phyloP scores from a whole-genome alignment of 2,329 filamentous ascomycete genomes.

The Monilinia fructigena region DNA sequence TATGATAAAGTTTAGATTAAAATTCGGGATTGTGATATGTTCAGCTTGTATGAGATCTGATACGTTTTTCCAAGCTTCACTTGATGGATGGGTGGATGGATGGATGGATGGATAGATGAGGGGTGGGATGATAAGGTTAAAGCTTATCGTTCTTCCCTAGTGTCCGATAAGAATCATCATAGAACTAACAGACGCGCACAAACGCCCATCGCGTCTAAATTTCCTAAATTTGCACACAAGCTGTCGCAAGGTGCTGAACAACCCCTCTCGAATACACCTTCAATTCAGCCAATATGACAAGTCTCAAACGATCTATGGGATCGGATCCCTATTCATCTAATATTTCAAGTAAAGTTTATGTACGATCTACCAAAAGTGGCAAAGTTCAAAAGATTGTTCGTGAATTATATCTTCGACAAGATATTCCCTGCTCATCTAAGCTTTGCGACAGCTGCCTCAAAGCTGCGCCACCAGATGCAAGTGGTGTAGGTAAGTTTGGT shows the following conservation, averaged over 20 bases:
- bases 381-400: constrained; percentile 99
- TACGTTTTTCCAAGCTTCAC: constrained; percentile 5
- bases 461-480: constrained; percentile 74
- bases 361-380: constrained; percentile 89
- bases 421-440: constrained; percentile 95
- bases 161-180: background rate
- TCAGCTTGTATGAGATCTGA: constrained; percentile 12
- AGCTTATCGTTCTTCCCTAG: constrained; percentile 8
- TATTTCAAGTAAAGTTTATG: constrained; percentile 93
- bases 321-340: constrained; percentile 61
- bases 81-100: background rate
- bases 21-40: background rate
- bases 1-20: background rate
- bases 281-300: constrained; percentile 52
- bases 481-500: constrained; percentile 62
- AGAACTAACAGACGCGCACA: background rate
- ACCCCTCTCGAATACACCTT: constrained; percentile 20
- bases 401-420: constrained; percentile 91
- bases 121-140: background rate
- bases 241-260: constrained; percentile 10
- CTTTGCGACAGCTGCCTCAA: constrained; percentile 76
- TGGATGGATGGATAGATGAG: background rate
- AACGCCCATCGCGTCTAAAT: constrained; percentile 16
- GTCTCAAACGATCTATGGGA: constrained; percentile 58
- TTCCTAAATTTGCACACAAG: constrained; percentile 22